Percentiles rank a stretch among this genome's conserved stretches.
phyloP scores from a whole-genome alignment of 163 green algal genomes.

The Scenedesmus sp. region DNA sequence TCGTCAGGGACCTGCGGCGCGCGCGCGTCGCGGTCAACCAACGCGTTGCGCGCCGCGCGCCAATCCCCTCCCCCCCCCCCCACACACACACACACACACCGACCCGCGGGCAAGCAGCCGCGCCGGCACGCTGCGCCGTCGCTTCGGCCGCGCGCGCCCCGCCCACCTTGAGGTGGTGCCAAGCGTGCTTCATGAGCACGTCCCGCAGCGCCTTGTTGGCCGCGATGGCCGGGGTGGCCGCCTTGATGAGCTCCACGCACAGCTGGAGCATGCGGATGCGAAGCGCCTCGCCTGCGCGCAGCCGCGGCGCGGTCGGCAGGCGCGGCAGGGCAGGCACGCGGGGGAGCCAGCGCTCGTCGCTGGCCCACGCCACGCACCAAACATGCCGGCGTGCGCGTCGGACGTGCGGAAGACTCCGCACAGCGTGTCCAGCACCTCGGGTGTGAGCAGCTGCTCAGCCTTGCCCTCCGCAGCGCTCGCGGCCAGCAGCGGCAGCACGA shows the following conservation, averaged over 20 bases:
- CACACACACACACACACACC: too few relatives aligned
- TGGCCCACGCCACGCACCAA: slow-evolving; percentile 10
- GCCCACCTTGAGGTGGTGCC: slow-evolving; percentile 89
- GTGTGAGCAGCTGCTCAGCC: slow-evolving; percentile 34
- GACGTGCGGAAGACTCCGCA: slow-evolving; percentile 34
- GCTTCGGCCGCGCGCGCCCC: too few relatives aligned
- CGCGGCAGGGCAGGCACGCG: not conserved
- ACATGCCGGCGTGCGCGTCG: slow-evolving; percentile 3
- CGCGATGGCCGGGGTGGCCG: slow-evolving; percentile 17
- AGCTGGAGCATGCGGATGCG: slow-evolving; percentile 61
- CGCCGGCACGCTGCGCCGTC: too few relatives aligned
- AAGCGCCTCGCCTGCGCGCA: slow-evolving; percentile 46
- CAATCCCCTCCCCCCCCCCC: too few relatives aligned
- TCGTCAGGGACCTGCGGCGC: slow-evolving; percentile 77
- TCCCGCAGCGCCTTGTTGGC: slow-evolving; percentile 20
- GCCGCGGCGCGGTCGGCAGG: too few relatives aligned
- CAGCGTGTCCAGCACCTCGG: slow-evolving; percentile 38
- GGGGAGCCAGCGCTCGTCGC: too few relatives aligned
- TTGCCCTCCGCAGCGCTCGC: slow-evolving; percentile 37
- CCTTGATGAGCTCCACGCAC: slow-evolving; percentile 54
- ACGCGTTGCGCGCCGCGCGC: too few relatives aligned
- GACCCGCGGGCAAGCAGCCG: too few relatives aligned
- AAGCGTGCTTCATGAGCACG: slow-evolving; percentile 89
- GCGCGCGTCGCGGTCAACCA: too few relatives aligned
- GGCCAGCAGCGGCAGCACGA: slow-evolving; percentile 62